Base-by-base conservation (phyloP, 2,329 filamentous ascomycete genomes). In the Talaromyces rugulosus region DNA sequence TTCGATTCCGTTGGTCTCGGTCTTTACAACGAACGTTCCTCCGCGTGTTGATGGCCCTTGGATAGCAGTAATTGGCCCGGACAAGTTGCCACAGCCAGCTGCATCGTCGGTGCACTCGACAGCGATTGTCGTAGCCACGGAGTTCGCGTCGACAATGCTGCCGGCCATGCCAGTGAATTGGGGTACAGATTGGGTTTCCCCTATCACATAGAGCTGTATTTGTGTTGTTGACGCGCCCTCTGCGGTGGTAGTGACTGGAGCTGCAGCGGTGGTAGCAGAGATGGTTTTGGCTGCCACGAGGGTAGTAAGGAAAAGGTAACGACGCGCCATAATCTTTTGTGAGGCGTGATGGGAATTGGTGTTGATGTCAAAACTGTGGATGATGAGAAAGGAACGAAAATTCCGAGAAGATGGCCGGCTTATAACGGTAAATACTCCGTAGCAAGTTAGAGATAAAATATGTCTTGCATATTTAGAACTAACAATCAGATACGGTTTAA, bases 1-100 rank as follows among this genome's bases (percentile, higher is more conserved):
- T 3, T 60, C 36, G 5, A 60, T 50, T 6, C 63, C 64, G 18
- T 27, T 1, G 3, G 50, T 58, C 28, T 51, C 51, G 28, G 62
- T 59, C 4, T 65, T 23, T 36, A 61, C 63, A 28, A 62, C 56
- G n/a, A 64, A 64, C 23, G 56, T 61, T 27, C 64, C 30, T 28
- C 58, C 58, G 36, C 58, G 66, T 55, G 66, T 69, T 12, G 67
- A 69, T 8, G 66, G 66, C 4, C 67, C 66, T 42, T 66, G 58
- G 28, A 66, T 67, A 3, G 66, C 28, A 56, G 67, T 69, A 11
- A 66, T 12, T 1, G 66, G 66, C 9, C 44, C 28, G 14, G 58
- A 60, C 4, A 57, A 40, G 7, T 63, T 55, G 3, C 31, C 56
- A 59, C 66, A 69, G 6, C 30, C 47, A 36, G 55, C 30, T 8